Evolutionary conservation across 768 basidiomycete genomes (phyloP), one percentile per base, ranked within the genome.

Genomic region (Agaricus sinodeliciosus): DNA sequence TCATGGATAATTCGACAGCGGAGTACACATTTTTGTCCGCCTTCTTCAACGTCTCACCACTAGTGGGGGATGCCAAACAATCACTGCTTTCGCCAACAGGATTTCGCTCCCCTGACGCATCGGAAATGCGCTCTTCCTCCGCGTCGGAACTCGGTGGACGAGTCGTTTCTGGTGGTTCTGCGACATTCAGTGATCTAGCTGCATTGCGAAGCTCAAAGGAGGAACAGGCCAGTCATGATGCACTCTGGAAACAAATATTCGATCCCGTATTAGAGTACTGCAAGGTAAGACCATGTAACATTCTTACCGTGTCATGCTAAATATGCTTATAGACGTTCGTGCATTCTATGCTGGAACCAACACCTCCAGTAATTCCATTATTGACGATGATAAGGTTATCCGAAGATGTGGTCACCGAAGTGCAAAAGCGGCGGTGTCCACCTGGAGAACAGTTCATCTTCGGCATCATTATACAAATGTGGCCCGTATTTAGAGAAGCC

Each of bases 1-100:
- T 98, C 55, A 84, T 95, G 79, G 94, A 97, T 71, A 98, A 99
- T 63, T 86, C 90, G 3, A 89, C 89, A 1, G 82, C 93, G 26
- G 95, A 98, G 69, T 95, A 94, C 67, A 75, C 84, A 1, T 98
- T 98, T 61, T 69, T 96, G 47, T 80, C 82, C 9, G 72, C 82
- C 0, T 98, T 99, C 72, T 98, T 98, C 71, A 72, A 79, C 36
- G 63, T 64, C 54, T 71, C 67, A 43, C 60, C 66, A 5, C 59
- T 64, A 1, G 51, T 69, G 2, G 66, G 57, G 25, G 79, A 77
- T 43, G 53, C 62, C 2, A 66, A 68, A 36, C 67, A 53, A 4
- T 60, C 69, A 22, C 42, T 71, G 22, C 61, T 72, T 6, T 74
- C 77, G 13, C 70, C 72, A 9, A 60, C 66, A 28, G 57, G 65